A percentile compares a stretch with the other conserved stretches of the same genome.
These are phyloP conservation scores for Colletotrichum sidae DNA, from an alignment of 2,329 filamentous ascomycete genomes.

Conservation along the genomic window DNA sequence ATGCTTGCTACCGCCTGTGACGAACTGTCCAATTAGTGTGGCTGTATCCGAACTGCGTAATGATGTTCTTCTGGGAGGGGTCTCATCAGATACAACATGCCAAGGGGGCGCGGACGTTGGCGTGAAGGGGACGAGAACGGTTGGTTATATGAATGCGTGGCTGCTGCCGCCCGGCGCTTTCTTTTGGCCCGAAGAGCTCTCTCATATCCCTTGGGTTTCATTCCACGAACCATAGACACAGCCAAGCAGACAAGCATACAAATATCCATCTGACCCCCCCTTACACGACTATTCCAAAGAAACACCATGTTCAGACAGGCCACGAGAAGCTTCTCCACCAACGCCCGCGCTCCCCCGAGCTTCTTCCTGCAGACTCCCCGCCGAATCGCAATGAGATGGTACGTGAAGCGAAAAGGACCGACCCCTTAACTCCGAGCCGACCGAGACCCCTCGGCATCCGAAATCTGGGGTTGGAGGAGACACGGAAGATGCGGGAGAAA, in stretches of 20 bases:
- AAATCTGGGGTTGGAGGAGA: constrained; percentile 8
- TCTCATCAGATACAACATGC: constrained; percentile 26
- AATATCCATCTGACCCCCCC: constrained; percentile 5
- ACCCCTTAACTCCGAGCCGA: constrained; percentile 1
- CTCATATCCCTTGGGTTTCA: constrained; percentile 28
- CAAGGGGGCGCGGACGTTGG: constrained; percentile 19
- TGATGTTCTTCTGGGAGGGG: constrained; percentile 11
- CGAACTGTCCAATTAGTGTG: constrained; percentile 9
- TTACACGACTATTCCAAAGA: neutral
- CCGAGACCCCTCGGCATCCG: constrained; percentile 3
- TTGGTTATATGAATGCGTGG: constrained; percentile 34
- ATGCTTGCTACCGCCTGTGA: constrained; percentile 9
- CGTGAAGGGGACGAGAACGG: constrained; percentile 2
- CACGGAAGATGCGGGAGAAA: neutral
- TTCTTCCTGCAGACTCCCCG: constrained; percentile 47
- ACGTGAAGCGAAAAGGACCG: constrained; percentile 26
- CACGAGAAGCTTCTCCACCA: constrained; percentile 47
- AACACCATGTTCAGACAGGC: constrained; percentile 35
- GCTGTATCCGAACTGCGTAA: neutral
- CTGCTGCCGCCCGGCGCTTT: constrained; percentile 24
- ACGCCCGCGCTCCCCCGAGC: constrained; percentile 48
- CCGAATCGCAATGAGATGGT: constrained; percentile 48
- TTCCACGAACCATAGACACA: constrained; percentile 21
- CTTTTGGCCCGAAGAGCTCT: constrained; percentile 16
- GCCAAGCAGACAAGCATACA: neutral